Conservation (phyloP, 2,329 filamentous ascomycete genomes). For the Nannizziopsis arthrosporioides region DNA sequence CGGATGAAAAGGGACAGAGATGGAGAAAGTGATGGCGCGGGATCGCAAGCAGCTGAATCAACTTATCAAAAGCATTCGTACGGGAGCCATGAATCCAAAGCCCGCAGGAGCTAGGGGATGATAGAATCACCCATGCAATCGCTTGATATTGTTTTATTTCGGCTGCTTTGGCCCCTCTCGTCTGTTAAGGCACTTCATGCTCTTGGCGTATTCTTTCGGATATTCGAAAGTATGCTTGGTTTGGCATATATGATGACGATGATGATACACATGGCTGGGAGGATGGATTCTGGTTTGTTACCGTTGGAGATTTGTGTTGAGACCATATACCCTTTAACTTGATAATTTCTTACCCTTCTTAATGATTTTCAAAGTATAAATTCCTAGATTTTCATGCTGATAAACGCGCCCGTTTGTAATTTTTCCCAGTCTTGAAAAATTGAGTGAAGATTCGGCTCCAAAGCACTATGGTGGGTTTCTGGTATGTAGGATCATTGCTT, state of each 20-base stretch:
- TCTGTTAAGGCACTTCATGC: too few species aligned
- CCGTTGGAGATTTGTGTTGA: not conserved
- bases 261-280: conserved; percentile 14
- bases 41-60: not conserved
- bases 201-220: conserved; percentile 1
- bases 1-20: conserved; percentile 58
- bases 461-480: too few species aligned
- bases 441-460: too few species aligned
- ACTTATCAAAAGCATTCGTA: not conserved
- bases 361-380: too few species aligned
- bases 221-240: not conserved
- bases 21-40: conserved; percentile 10
- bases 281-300: not conserved
- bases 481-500: too few species aligned
- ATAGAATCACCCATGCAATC: not conserved
- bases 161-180: not conserved
- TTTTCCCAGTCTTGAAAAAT: too few species aligned
- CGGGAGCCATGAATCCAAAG: conserved; percentile 6
- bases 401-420: too few species aligned
- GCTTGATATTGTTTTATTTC: not conserved
- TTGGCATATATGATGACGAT: conserved; percentile 2
- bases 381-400: too few species aligned
- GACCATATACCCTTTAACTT: too few species aligned
- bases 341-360: too few species aligned
- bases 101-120: conserved; percentile 4